A percentile compares a stretch with the other conserved stretches of the same genome.
Conservation (phyloP, 257 asterid genomes). For the Solanum medicagineum region DNA sequence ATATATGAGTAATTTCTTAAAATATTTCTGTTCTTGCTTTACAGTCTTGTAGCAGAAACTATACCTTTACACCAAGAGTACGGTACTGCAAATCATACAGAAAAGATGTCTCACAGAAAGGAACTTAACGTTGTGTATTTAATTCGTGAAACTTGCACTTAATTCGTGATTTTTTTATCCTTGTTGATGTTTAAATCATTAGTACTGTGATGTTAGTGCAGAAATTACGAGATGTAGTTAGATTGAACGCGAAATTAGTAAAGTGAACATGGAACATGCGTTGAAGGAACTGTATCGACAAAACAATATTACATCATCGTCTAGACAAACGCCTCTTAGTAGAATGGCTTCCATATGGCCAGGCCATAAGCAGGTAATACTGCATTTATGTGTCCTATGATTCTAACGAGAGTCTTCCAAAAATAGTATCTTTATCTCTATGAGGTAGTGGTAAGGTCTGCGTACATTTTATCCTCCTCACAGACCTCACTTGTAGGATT, state of each 20-base stretch:
- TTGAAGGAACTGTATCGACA: not conserved
- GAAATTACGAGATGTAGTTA: not conserved
- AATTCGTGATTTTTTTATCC: not conserved
- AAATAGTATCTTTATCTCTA: no score
- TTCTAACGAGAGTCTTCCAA: no score
- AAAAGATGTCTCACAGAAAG: conserved; percentile 36
- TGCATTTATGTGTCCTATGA: no score
- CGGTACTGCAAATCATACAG: conserved; percentile 24
- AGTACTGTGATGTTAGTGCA: not conserved
- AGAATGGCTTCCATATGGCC: not conserved
- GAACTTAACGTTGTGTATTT: conserved; percentile 8
- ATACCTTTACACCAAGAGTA: conserved; percentile 68
- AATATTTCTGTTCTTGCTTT: not conserved
- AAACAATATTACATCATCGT: not conserved
- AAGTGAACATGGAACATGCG: not conserved
- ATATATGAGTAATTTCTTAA: not conserved
- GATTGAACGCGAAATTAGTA: not conserved
- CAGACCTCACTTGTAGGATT: no score
- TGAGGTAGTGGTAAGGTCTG: no score
- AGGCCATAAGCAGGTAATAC: not conserved
- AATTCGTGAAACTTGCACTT: not conserved
- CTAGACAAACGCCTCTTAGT: not conserved
- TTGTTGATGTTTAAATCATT: not conserved
- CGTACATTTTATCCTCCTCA: no score
- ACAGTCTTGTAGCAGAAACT: conserved; percentile 78